These are phyloP conservation scores for Cynara cardunculus DNA, from an alignment of 129 eudicot species.

Conservation along the genomic window DNA sequence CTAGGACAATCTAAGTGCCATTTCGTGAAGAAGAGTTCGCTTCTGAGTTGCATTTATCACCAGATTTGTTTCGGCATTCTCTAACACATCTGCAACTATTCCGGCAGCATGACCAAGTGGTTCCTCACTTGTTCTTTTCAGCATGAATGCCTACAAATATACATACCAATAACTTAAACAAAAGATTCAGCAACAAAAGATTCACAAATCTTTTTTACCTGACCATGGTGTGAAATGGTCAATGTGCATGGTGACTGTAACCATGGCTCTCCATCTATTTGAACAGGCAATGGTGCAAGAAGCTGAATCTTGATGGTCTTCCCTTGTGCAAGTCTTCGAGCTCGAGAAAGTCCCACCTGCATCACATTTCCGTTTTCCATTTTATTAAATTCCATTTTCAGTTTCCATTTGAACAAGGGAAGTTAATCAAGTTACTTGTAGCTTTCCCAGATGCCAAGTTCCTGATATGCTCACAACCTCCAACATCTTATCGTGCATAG, in stretches of 20 bases:
- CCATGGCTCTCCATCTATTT: slow-evolving; percentile 92
- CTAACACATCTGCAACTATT: slow-evolving; percentile 76
- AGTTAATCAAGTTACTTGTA: slow-evolving; percentile 44
- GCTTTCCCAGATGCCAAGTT: slow-evolving; percentile 97
- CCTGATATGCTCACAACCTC: slow-evolving; percentile 90
- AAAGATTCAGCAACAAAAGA: not conserved
- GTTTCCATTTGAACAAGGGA: not conserved
- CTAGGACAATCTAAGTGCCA: slow-evolving; percentile 70
- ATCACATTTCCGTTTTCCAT: not conserved
- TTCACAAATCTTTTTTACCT: slow-evolving; percentile 34
- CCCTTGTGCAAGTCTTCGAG: slow-evolving; percentile 92
- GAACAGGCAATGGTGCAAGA: slow-evolving; percentile 80
- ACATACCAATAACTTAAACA: slow-evolving; percentile 12
- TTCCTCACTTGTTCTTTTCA: slow-evolving; percentile 63
- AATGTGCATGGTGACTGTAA: slow-evolving; percentile 75
- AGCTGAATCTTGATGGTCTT: slow-evolving; percentile 52
- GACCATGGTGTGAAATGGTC: slow-evolving; percentile 81
- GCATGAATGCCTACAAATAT: slow-evolving; percentile 59
- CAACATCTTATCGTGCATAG: slow-evolving; percentile 74
- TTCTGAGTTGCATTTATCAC: slow-evolving; percentile 74
- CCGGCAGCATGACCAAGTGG: slow-evolving; percentile 85
- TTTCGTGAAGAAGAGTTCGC: slow-evolving; percentile 67
- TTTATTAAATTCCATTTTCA: not conserved
- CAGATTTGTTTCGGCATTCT: slow-evolving; percentile 76
- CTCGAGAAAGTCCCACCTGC: slow-evolving; percentile 90